phyloP scores from a whole-genome alignment of 768 basidiomycete species.

The Leucocoprinus leucothites region DNA sequence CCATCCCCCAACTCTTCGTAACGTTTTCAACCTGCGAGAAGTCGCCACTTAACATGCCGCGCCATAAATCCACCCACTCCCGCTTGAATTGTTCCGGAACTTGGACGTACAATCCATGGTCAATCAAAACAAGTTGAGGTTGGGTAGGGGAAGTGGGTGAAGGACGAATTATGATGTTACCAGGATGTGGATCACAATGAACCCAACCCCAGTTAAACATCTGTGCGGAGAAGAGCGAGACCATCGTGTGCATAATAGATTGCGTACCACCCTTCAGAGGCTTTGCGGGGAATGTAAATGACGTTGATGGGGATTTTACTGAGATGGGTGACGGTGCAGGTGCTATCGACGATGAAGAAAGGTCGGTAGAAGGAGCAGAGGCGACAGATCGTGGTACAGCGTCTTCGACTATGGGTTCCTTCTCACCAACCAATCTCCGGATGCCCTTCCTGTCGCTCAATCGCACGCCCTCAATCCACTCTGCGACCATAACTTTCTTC shows the following conservation, averaged over 20 bases:
- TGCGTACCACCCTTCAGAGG: slow-evolving; percentile 59
- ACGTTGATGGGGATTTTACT: slow-evolving; percentile 8
- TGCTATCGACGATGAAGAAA: slow-evolving; percentile 8
- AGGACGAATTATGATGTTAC: slow-evolving; percentile 74
- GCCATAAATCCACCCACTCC: slow-evolving; percentile 81
- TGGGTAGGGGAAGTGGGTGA: slow-evolving; percentile 40
- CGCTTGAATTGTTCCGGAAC: slow-evolving; percentile 64
- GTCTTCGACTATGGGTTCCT: slow-evolving; percentile 9
- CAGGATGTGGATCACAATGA: slow-evolving; percentile 75
- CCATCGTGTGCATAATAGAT: slow-evolving; percentile 80
- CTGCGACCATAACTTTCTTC: slow-evolving; percentile 76
- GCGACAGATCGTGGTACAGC: slow-evolving; percentile 6
- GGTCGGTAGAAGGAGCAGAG: slow-evolving; percentile 9
- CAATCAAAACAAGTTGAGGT: slow-evolving; percentile 78
- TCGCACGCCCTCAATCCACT: slow-evolving; percentile 81
- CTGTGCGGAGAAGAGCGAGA: slow-evolving; percentile 83
- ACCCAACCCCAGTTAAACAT: slow-evolving; percentile 94
- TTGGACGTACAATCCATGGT: slow-evolving; percentile 87
- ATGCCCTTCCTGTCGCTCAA: slow-evolving; percentile 63
- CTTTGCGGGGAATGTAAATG: slow-evolving; percentile 25
- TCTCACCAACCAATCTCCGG: slow-evolving; percentile 55
- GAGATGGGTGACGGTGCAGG: neutral
- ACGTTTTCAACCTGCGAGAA: slow-evolving; percentile 48
- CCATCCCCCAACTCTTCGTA: slow-evolving; percentile 64
- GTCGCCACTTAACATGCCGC: slow-evolving; percentile 55